These are phyloP conservation scores for Trypanosoma brucei DNA, from an alignment of 208 protist species.

Conservation along the genomic window DNA sequence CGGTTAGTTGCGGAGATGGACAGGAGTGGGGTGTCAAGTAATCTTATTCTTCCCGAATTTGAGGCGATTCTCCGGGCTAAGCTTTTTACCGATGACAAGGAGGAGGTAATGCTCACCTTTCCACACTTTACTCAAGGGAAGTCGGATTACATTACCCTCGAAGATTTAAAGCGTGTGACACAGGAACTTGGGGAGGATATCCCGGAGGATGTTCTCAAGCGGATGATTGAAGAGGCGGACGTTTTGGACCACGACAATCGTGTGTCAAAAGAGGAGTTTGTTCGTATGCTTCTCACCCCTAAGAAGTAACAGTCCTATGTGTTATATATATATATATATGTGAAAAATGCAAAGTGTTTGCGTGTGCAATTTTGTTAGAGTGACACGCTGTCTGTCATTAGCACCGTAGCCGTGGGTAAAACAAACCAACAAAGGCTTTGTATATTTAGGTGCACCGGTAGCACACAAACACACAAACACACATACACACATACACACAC, in stretches of 20 bases:
- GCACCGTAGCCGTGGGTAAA: no score
- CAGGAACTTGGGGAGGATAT: constrained; percentile 94
- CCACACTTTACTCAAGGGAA: constrained; percentile 93
- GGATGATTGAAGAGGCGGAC: constrained; percentile 95
- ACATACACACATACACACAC: no score
- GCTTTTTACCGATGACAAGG: constrained; percentile 87
- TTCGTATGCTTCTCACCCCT: constrained; percentile 85
- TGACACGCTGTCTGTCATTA: no score
- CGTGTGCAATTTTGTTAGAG: no score
- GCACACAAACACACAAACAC: no score
- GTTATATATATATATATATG: no score
- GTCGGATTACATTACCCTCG: constrained; percentile 93
- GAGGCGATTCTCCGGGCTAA: constrained; percentile 88
- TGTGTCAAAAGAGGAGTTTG: constrained; percentile 93
- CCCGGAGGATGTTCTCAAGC: constrained; percentile 93
- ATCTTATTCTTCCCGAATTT: constrained; percentile 88
- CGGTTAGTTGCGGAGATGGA: constrained; percentile 91
- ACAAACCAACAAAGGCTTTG: no score
- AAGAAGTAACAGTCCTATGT: constrained; percentile 9
- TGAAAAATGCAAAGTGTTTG: no score
- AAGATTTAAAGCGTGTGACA: constrained; percentile 94
- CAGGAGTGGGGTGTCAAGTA: constrained; percentile 85
- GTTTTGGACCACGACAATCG: constrained; percentile 90
- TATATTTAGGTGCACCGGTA: no score
- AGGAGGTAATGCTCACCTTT: constrained; percentile 93